Base-by-base conservation (phyloP, 257 asterid genomes). In the Ajuga chamaepitys region DNA sequence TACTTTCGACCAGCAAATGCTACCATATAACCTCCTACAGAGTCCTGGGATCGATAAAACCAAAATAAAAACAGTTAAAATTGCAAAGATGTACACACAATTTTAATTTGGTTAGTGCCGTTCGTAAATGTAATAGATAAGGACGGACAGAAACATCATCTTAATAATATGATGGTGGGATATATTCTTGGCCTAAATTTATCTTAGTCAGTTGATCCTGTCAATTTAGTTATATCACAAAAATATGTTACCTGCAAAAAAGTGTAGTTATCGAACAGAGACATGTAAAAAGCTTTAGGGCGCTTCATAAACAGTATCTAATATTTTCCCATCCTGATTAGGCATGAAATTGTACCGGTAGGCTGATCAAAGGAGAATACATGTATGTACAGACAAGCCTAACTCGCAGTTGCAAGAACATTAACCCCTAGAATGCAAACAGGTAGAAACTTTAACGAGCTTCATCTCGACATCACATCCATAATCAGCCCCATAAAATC, bases 1-100 rank as follows among this genome's bases (percentile, higher is more conserved):
- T 88, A 83, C 76, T 71, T 90, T 62, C 93, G 76, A 57, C 99
- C 99, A 68, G 99, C 95, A 78, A 94, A 90, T 70, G 97, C 99
- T 56, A 88, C 99, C 99, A 94, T 94, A 66, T 88, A 90, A 58
- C 97, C 99, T 67, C 99, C 99, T 37, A 72, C 77, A 17, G 82
- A 51, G 58, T 85, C 99, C 99, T 94, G 77, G 53, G 14, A 41
- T 17, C 0, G 44, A 26, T 12, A 17, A 3, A 64, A 38, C 41
- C 11, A 48, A 62, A 44, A 48, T 9, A 62, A 35, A 4, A 45
- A 30, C 42, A 58, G 28, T 58, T 10, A 41, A 38, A 40, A 28
- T 40, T 56, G 42, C 5, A n/a, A n/a, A n/a, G n/a, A n/a, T n/a
- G n/a, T n/a, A n/a, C n/a, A n/a, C n/a, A n/a, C n/a, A n/a, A n/a